phyloP scores from a whole-genome alignment of 441 rosid species.

The Populus hybrid region DNA sequence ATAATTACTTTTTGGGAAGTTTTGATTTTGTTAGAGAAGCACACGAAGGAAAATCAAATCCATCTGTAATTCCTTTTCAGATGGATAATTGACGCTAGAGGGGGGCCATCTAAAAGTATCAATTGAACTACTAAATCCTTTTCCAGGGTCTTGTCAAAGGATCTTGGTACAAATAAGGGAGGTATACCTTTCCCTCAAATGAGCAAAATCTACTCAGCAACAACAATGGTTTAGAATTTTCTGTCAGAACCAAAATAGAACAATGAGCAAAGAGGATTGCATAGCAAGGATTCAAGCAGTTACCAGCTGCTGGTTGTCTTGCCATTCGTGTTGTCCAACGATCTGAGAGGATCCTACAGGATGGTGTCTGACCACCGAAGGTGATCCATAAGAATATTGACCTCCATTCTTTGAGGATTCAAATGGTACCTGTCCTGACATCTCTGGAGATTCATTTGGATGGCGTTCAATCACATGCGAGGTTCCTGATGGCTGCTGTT shows the following conservation, averaged over 20 bases:
- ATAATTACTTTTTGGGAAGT: too few species aligned
- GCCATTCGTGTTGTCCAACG: slow-evolving; percentile 13
- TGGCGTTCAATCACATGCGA: slow-evolving; percentile 6
- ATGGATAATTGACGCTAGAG: too few species aligned
- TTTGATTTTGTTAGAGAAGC: too few species aligned
- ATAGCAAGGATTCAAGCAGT: background rate
- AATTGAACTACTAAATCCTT: too few species aligned
- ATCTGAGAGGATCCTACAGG: background rate
- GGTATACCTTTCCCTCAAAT: too few species aligned
- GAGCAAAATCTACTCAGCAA: too few species aligned
- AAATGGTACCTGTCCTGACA: slow-evolving; percentile 10
- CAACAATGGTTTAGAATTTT: background rate
- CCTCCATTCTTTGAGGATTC: background rate
- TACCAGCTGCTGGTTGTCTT: slow-evolving; percentile 14
- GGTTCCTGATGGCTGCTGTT: slow-evolving; percentile 10
- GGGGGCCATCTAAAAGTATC: too few species aligned
- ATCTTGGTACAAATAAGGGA: too few species aligned
- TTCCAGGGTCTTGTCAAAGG: too few species aligned
- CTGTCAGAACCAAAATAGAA: background rate
- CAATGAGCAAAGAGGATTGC: background rate
- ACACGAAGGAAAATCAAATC: too few species aligned
- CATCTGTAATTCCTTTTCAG: too few species aligned
- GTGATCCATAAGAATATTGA: background rate
- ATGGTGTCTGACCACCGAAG: background rate
- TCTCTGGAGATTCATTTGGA: slow-evolving; percentile 11